A percentile compares a stretch with the other conserved stretches of the same genome.
phyloP scores from a whole-genome alignment of 2,329 filamentous ascomycete genomes.

The Diaporthe longicolla region DNA sequence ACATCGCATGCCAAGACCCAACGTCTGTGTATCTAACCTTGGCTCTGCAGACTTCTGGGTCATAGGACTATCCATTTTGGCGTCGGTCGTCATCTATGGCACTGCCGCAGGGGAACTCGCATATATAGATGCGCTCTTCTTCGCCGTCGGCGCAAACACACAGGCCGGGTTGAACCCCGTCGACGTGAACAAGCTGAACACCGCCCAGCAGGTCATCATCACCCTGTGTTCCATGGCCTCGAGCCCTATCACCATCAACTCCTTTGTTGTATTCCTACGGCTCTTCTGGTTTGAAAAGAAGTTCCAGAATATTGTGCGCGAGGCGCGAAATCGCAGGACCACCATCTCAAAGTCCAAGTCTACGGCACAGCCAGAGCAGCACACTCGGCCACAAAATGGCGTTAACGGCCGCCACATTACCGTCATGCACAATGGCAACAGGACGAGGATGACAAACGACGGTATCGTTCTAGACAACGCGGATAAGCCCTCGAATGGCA shows the following conservation, averaged over 20 bases:
- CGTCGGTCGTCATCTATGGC: slow-evolving; percentile 83
- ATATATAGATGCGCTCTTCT: slow-evolving; percentile 92
- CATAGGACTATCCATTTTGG: slow-evolving; percentile 78
- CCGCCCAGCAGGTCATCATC: slow-evolving; percentile 81
- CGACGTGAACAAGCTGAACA: slow-evolving; percentile 76
- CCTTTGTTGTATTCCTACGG: slow-evolving; percentile 90
- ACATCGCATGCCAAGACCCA: neutral
- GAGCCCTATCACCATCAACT: slow-evolving; percentile 88
- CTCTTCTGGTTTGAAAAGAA: slow-evolving; percentile 99
- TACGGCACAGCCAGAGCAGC: slow-evolving; percentile 57
- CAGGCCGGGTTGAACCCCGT: slow-evolving; percentile 93
- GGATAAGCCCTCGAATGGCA: slow-evolving; percentile 47
- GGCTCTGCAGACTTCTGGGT: slow-evolving; percentile 79
- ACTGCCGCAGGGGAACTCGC: slow-evolving; percentile 68
- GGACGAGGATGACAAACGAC: slow-evolving; percentile 72
- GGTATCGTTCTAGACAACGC: slow-evolving; percentile 64
- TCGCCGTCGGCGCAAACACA: slow-evolving; percentile 87
- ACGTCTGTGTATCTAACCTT: neutral
- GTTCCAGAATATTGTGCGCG: slow-evolving; percentile 85
- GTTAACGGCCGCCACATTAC: slow-evolving; percentile 77
- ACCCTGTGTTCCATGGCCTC: slow-evolving; percentile 80
- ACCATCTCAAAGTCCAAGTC: slow-evolving; percentile 75
- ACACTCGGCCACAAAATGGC: slow-evolving; percentile 69
- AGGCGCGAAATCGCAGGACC: slow-evolving; percentile 76
- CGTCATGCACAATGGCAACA: slow-evolving; percentile 72